Evolutionary conservation across 352 stramenopile species (phyloP).

Genomic region (Pythium coloratum): DNA sequence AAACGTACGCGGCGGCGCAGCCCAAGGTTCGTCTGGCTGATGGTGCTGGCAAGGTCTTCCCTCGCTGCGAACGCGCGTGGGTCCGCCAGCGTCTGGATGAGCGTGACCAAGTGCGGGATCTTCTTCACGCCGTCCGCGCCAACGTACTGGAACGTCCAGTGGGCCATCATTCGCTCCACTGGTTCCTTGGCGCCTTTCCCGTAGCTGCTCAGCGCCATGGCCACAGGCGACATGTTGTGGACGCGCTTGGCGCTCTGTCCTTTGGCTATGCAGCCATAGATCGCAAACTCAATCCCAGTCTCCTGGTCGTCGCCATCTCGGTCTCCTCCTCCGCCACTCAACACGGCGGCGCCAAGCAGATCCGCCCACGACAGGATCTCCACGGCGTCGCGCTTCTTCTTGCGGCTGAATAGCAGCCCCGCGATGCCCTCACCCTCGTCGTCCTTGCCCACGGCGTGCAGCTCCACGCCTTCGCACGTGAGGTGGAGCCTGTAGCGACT

Average conservation of each 20-base stretch:
- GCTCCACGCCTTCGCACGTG: conserved; percentile 37
- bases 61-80: conserved; percentile 30
- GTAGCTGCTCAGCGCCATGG: background rate
- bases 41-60: conserved; percentile 1
- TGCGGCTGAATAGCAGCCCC: conserved; percentile 19
- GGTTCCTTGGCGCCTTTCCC: conserved; percentile 22
- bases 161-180: conserved; percentile 30
- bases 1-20: conserved; percentile 41
- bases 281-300: conserved; percentile 13
- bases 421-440: background rate
- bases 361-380: conserved; percentile 48
- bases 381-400: conserved; percentile 27
- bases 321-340: conserved; percentile 19
- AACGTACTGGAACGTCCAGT: conserved; percentile 50
- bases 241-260: conserved; percentile 19
- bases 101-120: conserved; percentile 34
- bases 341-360: conserved; percentile 42
- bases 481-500: conserved; percentile 33
- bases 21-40: conserved; percentile 22
- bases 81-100: conserved; percentile 49
- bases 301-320: background rate
- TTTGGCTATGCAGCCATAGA: conserved; percentile 29
- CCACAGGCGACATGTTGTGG: conserved; percentile 15
- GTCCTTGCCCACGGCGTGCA: conserved; percentile 21
- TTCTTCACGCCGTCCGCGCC: conserved; percentile 32